Evolutionary conservation across 768 basidiomycete species (phyloP), one percentile per base, ranked within the genome.

Genomic region (Naganishia vishniacii): DNA sequence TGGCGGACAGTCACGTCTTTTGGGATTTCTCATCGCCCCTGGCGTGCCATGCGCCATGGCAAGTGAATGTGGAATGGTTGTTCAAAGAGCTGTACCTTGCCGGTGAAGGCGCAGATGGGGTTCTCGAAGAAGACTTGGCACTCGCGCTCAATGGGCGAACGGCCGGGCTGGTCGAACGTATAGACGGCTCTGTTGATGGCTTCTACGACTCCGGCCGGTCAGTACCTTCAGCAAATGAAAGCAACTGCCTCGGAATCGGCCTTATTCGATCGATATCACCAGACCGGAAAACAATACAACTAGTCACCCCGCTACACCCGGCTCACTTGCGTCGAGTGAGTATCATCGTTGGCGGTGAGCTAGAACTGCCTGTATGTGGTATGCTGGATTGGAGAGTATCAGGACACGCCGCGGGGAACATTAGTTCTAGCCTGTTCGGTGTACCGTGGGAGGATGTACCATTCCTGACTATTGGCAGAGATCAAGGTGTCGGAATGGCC

Each of bases 331-430:
- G 28, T 0, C 51, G 53, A 32, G 67, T 56, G 13, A 72, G 53
- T 25, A 67, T 62, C 15, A 58, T 94, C 3, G 84, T 94, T 48
- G 91, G 88, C 75, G 92, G 92, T 8, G 90, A 91, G 72, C 80
- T 92, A 70, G 91, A 93, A 75, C 77, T 95, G 0, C 92, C 92
- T 0, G 79, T 91, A 0, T 88, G 87, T 85, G 91, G 87, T 0
- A 84, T 91, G 86, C 79, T 95, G 53, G 91, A 93, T 74, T 87
- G 85, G 74, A 28, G 59, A 18, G 18, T 23, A 13, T 26, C 53
- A 18, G 23, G 34, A n/a, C 16, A 32, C 18, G 13, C 48, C 26
- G 72, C 12, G 23, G 40, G 46, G n/a, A 80, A 77, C 7, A 69
- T 71, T 6, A 80, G 82, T 7, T 80, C 76, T 2, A 83, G 82